Evolutionary conservation across 768 basidiomycete genomes (phyloP).

Genomic region (Leucogyrophana mollusca): DNA sequence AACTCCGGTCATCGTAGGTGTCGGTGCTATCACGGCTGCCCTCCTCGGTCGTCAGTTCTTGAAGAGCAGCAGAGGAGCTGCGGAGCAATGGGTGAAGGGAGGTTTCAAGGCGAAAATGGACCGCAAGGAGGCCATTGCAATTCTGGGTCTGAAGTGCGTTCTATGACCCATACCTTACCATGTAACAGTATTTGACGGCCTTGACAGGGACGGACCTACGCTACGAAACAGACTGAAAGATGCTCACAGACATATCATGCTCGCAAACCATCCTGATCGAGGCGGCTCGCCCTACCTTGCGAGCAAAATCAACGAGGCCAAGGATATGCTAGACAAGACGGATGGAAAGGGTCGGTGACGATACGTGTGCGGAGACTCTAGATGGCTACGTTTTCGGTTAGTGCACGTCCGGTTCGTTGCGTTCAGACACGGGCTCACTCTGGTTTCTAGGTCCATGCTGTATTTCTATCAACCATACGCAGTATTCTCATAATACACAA

Average conservation of each 20-base stretch:
- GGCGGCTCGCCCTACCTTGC: constrained; percentile 98
- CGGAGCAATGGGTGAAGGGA: constrained; percentile 87
- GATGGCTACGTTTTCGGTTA: too few species aligned
- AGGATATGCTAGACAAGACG: constrained; percentile 85
- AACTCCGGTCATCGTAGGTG: constrained; percentile 73
- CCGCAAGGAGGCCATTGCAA: constrained; percentile 84
- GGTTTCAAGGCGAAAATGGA: constrained; percentile 98
- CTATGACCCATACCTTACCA: not conserved
- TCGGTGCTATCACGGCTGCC: constrained; percentile 76
- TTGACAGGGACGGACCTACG: constrained; percentile 71
- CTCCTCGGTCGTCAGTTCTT: constrained; percentile 72
- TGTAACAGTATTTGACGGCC: not conserved
- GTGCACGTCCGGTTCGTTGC: not conserved
- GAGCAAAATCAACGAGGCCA: constrained; percentile 98
- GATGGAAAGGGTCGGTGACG: constrained; percentile 44
- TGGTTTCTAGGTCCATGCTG: not conserved
- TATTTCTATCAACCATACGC: constrained; percentile 11
- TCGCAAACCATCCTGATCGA: constrained; percentile 97
- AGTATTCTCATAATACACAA: constrained; percentile 17
- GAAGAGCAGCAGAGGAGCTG: constrained; percentile 55
- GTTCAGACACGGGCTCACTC: constrained; percentile 5
- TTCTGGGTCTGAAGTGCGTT: constrained; percentile 90
- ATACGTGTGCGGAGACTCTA: not conserved
- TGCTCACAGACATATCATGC: constrained; percentile 95
- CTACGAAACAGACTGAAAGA: constrained; percentile 86